Conservation (phyloP, 495 filamentous ascomycete genomes). For the Hyaloscypha bicolor region DNA sequence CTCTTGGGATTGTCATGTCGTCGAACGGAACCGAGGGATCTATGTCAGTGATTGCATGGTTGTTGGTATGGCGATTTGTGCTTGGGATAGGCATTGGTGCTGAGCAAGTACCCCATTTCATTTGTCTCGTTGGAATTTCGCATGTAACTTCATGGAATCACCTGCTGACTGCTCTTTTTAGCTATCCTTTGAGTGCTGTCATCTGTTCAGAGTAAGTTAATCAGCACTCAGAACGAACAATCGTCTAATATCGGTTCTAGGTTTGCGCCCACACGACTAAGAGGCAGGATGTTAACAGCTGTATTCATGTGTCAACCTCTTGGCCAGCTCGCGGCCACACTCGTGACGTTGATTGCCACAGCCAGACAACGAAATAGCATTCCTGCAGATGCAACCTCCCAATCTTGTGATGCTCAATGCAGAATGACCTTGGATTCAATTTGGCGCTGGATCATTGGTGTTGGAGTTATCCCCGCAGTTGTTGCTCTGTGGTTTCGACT, state of each 20-base stretch:
- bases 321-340: conserved; percentile 70
- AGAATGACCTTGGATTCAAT: conserved; percentile 55
- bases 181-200: conserved; percentile 69
- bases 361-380: conserved; percentile 64
- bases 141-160: not conserved
- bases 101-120: conserved; percentile 41
- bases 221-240: not conserved
- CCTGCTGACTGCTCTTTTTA: conserved; percentile 5
- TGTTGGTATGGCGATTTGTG: conserved; percentile 75
- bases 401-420: conserved; percentile 7
- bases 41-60: conserved; percentile 65
- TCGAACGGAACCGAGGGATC: conserved; percentile 29
- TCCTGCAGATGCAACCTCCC: conserved; percentile 33
- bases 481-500: conserved; percentile 66
- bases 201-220: conserved; percentile 71
- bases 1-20: conserved; percentile 56
- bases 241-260: conserved; percentile 33
- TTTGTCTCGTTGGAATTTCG: not conserved
- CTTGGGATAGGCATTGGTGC: conserved; percentile 66
- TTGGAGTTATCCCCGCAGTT: conserved; percentile 63
- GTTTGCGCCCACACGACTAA: conserved; percentile 79
- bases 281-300: conserved; percentile 82
- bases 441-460: conserved; percentile 67
- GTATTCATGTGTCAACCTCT: conserved; percentile 86
- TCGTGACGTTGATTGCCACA: conserved; percentile 70